Conservation (phyloP, 495 filamentous ascomycete species). For the Neurospora cerealis region DNA sequence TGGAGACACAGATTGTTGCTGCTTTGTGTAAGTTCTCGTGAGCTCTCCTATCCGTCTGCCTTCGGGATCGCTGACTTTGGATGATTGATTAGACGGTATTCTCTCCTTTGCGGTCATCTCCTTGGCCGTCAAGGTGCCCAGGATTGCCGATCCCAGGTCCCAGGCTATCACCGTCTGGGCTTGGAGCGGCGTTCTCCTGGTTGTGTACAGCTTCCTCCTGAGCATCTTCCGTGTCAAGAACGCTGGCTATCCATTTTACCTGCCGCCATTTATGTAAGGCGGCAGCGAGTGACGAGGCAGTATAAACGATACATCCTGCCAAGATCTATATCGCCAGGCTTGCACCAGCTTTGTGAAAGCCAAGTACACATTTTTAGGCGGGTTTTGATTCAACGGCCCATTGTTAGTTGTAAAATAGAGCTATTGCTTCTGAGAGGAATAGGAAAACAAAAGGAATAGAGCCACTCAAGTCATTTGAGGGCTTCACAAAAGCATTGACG, state of each 20-base stretch:
- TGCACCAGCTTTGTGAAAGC: neutral
- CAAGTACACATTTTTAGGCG: neutral
- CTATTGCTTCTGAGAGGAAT: neutral
- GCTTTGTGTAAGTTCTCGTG: conserved; percentile 70
- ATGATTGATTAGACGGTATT: conserved; percentile 58
- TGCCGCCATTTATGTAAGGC: conserved; percentile 69
- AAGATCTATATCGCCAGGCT: neutral
- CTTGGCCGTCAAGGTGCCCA: conserved; percentile 81
- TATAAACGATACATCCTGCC: neutral
- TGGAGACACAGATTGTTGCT: conserved; percentile 94
- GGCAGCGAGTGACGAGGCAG: neutral
- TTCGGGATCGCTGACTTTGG: neutral
- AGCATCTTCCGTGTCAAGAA: conserved; percentile 94
- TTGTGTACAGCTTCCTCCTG: conserved; percentile 87
- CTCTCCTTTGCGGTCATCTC: conserved; percentile 86
- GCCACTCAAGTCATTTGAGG: neutral
- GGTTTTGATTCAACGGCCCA: neutral
- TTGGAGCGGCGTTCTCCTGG: conserved; percentile 70
- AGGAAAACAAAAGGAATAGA: neutral
- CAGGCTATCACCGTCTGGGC: conserved; percentile 77
- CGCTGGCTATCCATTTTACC: conserved; percentile 83
- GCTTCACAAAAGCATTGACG: neutral
- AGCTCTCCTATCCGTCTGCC: neutral
- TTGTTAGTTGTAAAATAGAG: neutral
- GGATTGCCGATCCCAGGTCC: conserved; percentile 62